A percentile compares a stretch with the other conserved stretches of the same genome.
phyloP scores from a whole-genome alignment of 495 filamentous ascomycete species.

The Aspergillus carlsbadensis region DNA sequence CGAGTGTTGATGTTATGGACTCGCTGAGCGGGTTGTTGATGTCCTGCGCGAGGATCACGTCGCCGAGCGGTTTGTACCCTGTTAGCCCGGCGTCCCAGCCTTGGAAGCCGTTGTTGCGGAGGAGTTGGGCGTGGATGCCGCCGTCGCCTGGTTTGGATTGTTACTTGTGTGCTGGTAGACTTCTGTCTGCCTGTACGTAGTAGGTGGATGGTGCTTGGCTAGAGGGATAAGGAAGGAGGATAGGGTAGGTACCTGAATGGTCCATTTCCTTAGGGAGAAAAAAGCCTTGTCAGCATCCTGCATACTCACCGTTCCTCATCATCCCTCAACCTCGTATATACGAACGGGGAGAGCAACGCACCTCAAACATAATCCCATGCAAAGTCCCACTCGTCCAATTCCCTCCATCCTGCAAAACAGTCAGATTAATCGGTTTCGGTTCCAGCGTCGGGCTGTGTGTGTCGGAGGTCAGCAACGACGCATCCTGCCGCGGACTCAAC shows the following conservation, averaged over 20 bases:
- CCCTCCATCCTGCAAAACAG: constrained; percentile 38
- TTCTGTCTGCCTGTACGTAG: too few relatives aligned
- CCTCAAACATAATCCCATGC: constrained; percentile 64
- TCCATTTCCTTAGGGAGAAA: constrained; percentile 79
- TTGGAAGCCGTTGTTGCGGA: constrained; percentile 74
- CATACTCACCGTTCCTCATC: too few relatives aligned
- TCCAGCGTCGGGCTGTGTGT: too few relatives aligned
- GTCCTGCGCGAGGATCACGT: constrained; percentile 51
- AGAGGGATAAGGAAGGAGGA: not conserved
- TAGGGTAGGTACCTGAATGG: constrained; percentile 57
- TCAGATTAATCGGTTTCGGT: constrained; percentile 11
- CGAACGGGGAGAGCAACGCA: constrained; percentile 3
- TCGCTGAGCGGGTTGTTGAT: constrained; percentile 53
- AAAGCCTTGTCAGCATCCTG: too few relatives aligned
- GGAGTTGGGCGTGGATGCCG: constrained; percentile 72
- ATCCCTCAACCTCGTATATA: not conserved
- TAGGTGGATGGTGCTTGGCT: too few relatives aligned
- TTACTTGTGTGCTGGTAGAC: too few relatives aligned
- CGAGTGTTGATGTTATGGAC: constrained; percentile 60
- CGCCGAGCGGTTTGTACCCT: constrained; percentile 54
- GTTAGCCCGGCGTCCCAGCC: constrained; percentile 48
- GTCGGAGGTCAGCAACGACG: too few relatives aligned
- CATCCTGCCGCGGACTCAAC: too few relatives aligned
- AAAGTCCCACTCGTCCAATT: constrained; percentile 54
- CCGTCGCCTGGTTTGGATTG: constrained; percentile 55